These are phyloP conservation scores for Schizophyllum commune DNA, from an alignment of 1,284 basidiomycete species.

Conservation along the genomic window DNA sequence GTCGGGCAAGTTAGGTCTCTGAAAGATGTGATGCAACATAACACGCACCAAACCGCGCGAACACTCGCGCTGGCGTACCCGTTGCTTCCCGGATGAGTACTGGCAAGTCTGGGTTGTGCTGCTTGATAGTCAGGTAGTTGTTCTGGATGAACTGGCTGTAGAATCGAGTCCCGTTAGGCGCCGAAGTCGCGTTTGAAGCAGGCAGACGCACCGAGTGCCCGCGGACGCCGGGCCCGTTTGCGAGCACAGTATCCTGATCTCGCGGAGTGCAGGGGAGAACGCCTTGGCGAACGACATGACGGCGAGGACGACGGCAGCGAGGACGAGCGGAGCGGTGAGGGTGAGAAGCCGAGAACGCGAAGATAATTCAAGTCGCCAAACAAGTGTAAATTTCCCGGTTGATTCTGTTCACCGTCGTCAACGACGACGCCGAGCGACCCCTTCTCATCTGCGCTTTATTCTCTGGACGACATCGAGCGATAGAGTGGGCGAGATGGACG, in stretches of 20 bases:
- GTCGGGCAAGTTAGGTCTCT: constrained; percentile 8
- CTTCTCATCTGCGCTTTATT: not conserved
- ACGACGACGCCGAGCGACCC: not conserved
- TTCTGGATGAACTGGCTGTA: constrained; percentile 77
- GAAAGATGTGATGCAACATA: constrained; percentile 5
- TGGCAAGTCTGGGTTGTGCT: constrained; percentile 85
- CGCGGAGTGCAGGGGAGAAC: constrained; percentile 76
- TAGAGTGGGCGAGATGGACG: constrained; percentile 15
- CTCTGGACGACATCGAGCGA: not conserved
- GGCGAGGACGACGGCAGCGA: constrained; percentile 15
- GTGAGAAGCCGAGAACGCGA: not conserved
- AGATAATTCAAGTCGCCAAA: not conserved
- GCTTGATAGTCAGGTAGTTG: constrained; percentile 77
- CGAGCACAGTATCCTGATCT: constrained; percentile 82
- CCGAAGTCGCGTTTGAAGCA: not conserved
- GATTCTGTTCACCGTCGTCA: not conserved
- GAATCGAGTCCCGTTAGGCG: constrained; percentile 19
- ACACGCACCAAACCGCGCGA: constrained; percentile 85
- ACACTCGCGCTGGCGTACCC: constrained; percentile 81
- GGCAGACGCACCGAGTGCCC: constrained; percentile 66
- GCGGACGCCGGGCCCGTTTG: constrained; percentile 74
- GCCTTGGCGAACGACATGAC: constrained; percentile 70
- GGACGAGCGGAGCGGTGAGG: not conserved
- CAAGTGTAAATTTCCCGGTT: not conserved
- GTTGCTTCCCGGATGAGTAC: constrained; percentile 87